Percentiles rank a stretch among this genome's conserved stretches.
phyloP scores from a whole-genome alignment of 805 yeast genomes.

The Tetrapisispora fleetii region DNA sequence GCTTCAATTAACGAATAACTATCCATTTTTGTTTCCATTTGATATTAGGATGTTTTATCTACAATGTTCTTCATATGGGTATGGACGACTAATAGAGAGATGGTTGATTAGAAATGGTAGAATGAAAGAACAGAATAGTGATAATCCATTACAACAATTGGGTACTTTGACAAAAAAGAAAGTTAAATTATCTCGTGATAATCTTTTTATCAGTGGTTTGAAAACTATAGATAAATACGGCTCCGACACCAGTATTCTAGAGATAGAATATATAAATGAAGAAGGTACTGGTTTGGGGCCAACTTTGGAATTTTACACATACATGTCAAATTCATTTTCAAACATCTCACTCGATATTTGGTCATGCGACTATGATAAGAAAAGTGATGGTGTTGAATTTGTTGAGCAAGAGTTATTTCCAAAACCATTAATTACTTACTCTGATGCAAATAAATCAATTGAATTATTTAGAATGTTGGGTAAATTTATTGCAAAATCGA shows the following conservation, averaged over 20 bases:
- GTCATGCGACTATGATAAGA: slow-evolving; percentile 32
- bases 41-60: slow-evolving; percentile 69
- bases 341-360: slow-evolving; percentile 52
- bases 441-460: slow-evolving; percentile 35
- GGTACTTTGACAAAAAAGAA: slow-evolving; percentile 77
- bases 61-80: slow-evolving; percentile 85
- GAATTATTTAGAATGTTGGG: slow-evolving; percentile 62
- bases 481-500: slow-evolving; percentile 73
- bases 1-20: slow-evolving; percentile 57
- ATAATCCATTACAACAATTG: slow-evolving; percentile 33
- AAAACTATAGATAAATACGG: slow-evolving; percentile 72
- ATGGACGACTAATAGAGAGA: slow-evolving; percentile 66
- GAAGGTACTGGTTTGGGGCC: slow-evolving; percentile 97
- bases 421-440: slow-evolving; percentile 38
- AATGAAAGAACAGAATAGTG: slow-evolving; percentile 24
- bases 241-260: slow-evolving; percentile 68
- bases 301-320: slow-evolving; percentile 83
- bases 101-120: slow-evolving; percentile 53
- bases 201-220: slow-evolving; percentile 64
- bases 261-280: slow-evolving; percentile 80
- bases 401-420: slow-evolving; percentile 62
- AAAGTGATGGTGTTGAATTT: slow-evolving; percentile 31
- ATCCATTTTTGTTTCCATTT: slow-evolving; percentile 76
- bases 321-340: slow-evolving; percentile 67
- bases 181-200: slow-evolving; percentile 62